Evolutionary conservation across 768 basidiomycete genomes (phyloP), one percentile per base, ranked within the genome.

Genomic region (Suillus decipiens): DNA sequence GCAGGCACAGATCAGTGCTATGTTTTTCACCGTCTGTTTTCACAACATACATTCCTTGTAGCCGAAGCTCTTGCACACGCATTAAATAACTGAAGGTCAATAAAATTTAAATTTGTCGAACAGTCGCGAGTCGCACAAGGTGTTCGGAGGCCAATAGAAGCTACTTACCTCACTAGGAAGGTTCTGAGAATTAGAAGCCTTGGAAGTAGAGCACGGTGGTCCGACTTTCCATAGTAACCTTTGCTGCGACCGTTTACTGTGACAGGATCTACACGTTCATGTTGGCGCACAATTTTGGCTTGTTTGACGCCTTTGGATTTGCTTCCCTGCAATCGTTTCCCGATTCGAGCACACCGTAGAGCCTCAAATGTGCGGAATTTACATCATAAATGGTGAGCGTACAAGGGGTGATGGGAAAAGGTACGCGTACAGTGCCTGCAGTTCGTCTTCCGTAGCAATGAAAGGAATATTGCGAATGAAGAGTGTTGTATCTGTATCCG

Each of bases 401-500:
- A 5, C 10, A 1, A 31, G 0, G 22, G 3, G 45, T 58, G 22
- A 22, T 15, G 17, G 22, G 22, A 53, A 41, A 24, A 24, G 33
- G 59, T 68, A 57, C 33, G 76, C 92, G 64, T 72, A 96, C 93
- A 97, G 73, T 33, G 85, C 84, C 60, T 92, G 84, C n/a, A 99
- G 78, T 69, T 99, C 96, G 59, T 97, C 95, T 66, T 99, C 95
- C 0, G 94, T 96, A 1, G 93, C 92, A 62, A 88, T 84, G 74
- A 94, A 99, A 3, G 95, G 90, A 22, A 99, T 80, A 71, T 99
- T 99, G 54, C 96, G 89, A 37, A 99, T 81, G 77, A 99, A 99
- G 3, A 99, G 79, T 0, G 96, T 99, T 5, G 89, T 94, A 22
- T 95, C 96, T 5, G 87, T 84, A 65, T 95, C 93, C 14, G 95